Conservation (phyloP, 2,329 filamentous ascomycete genomes). For the Microdochium nivale region DNA sequence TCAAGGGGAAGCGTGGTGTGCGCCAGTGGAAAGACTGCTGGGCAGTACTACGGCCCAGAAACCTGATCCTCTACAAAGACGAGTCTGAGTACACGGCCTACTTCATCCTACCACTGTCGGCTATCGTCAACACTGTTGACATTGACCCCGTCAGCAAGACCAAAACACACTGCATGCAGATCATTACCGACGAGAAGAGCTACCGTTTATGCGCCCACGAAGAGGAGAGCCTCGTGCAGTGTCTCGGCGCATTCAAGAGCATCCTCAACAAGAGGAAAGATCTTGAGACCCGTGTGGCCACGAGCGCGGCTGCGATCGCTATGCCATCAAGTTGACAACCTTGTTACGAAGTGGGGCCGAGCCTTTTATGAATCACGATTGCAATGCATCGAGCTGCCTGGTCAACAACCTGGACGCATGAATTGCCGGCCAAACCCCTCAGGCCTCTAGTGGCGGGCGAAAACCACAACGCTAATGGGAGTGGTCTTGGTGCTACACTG, state of each 20-base stretch:
- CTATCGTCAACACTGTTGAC: slow-evolving; percentile 84
- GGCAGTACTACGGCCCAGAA: slow-evolving; percentile 80
- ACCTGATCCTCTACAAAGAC: slow-evolving; percentile 86
- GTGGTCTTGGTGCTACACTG: not conserved
- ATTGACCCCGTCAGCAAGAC: slow-evolving; percentile 80
- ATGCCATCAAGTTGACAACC: not conserved
- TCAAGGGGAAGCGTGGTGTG: slow-evolving; percentile 75
- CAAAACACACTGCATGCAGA: slow-evolving; percentile 80
- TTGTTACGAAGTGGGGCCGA: not conserved
- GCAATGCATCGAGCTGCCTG: too few species aligned
- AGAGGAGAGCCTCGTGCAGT: slow-evolving; percentile 76
- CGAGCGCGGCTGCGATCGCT: slow-evolving; percentile 9
- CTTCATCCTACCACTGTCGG: slow-evolving; percentile 69
- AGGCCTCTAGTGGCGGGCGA: too few species aligned
- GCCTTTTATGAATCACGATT: not conserved
- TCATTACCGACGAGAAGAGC: slow-evolving; percentile 87
- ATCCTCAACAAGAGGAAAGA: slow-evolving; percentile 64
- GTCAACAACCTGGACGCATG: too few species aligned
- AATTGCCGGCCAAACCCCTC: too few species aligned
- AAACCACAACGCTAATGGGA: too few species aligned
- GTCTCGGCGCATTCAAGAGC: slow-evolving; percentile 87
- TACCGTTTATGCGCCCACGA: slow-evolving; percentile 68
- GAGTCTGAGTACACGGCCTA: slow-evolving; percentile 82
- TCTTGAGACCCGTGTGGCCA: slow-evolving; percentile 40
- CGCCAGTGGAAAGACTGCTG: slow-evolving; percentile 92